phyloP scores from a whole-genome alignment of 2,329 filamentous ascomycete genomes.

The Zalaria obscura region DNA sequence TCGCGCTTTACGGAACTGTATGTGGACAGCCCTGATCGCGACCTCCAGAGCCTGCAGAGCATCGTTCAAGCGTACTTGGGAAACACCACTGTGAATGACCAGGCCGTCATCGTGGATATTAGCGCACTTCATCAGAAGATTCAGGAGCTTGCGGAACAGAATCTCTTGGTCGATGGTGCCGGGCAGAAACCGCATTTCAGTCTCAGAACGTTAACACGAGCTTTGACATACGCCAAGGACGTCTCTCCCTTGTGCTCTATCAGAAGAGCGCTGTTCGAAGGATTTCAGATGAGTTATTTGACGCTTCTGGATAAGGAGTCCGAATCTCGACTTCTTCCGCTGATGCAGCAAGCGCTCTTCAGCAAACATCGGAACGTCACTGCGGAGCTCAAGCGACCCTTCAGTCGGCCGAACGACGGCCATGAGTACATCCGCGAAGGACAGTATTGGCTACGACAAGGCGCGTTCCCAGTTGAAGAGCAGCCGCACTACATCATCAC shows the following conservation, averaged over 20 bases:
- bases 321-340: constrained; percentile 60
- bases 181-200: constrained; percentile 96
- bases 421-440: constrained; percentile 54
- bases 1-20: constrained; percentile 94
- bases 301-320: constrained; percentile 76
- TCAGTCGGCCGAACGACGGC: constrained; percentile 63
- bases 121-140: constrained; percentile 79
- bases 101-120: constrained; percentile 64
- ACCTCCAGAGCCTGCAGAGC: constrained; percentile 71
- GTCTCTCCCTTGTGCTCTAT: constrained; percentile 75
- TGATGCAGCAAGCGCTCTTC: constrained; percentile 71
- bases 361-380: constrained; percentile 53
- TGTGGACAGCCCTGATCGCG: constrained; percentile 76
- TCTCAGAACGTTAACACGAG: constrained; percentile 80
- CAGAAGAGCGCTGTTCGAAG: constrained; percentile 77
- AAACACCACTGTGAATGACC: constrained; percentile 50
- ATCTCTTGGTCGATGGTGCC: constrained; percentile 81
- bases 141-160: constrained; percentile 66
- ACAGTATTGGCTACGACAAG: constrained; percentile 62
- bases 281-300: constrained; percentile 95
- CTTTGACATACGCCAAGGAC: constrained; percentile 74
- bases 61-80: constrained; percentile 84
- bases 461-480: constrained; percentile 49
- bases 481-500: constrained; percentile 92
- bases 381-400: constrained; percentile 62